Base-by-base conservation (phyloP, 352 stramenopile species). In the Globisporangium orthogonon region DNA sequence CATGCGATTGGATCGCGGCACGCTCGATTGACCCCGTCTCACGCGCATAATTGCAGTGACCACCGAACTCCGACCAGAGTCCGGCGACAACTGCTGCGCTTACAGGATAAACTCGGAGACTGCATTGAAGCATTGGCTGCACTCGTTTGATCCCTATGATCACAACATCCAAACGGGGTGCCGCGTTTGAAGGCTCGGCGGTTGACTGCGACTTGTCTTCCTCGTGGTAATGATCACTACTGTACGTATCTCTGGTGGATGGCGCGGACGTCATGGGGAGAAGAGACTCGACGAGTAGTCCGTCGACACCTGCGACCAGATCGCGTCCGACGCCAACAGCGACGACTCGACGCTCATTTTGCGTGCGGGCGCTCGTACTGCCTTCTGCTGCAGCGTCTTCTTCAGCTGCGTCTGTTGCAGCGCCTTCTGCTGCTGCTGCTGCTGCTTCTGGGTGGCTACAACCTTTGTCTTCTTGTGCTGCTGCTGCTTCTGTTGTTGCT, bases 341-440 rank as follows among this genome's bases (percentile, higher is more conserved):
- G 72, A 76, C 56, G 78, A 83, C 50, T 83, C 78, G 52, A 76
- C 73, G 53, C 78, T 89, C 74, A 87, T 81, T 63, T 83, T 87
- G 52, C 78, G 74, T 2, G 52, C 28, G 2, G 30, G 41, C 3
- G 46, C 3, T 2, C 53, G 30, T 15, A 28, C 37, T 52, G 29
- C 33, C 6, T 37, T 37, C 33, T 37, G 33, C 33, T 37, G 23
- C 23, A 23, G 23, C 23, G 23, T 23, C n/a, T 7, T 7, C 29
- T 5, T n/a, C 44, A 14, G 44, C 44, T 29, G 17, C 44, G 23
- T 23, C 23, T 23, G 23, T 23, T 23, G 23, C 23, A 23, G 23
- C 23, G 23, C 23, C 23, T 23, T n/a, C 28, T n/a, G 23, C 7
- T 35, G 46, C 45, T 48, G 46, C 45, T 48, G 49, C 53, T 53